Evolutionary conservation across 169 alveolate genomes (phyloP), one percentile per base, ranked within the genome.

Genomic region (Cyclospora cayetanensis): DNA sequence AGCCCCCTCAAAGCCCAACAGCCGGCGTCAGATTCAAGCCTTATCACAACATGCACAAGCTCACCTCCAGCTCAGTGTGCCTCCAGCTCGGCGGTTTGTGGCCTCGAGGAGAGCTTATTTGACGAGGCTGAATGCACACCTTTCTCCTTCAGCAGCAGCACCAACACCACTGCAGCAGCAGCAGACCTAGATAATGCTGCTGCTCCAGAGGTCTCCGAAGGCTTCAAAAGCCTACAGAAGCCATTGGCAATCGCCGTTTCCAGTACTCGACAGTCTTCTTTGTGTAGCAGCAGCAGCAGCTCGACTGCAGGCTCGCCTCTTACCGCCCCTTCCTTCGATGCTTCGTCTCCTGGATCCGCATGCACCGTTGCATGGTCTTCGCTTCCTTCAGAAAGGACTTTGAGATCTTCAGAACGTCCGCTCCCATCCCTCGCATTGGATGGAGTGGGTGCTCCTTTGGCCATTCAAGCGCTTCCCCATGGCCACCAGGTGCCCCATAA

Each of bases 101-200:
- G 35, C 31, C 35, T 60, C n/a, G 72, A 60, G 35, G 72, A 60
- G 18, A 5, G 35, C 27, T 31, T 60, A n/a, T 60, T n/a, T 31
- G 72, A 60, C 7, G 72, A n/a, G 60, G 60, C 60, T 20, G 72
- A 60, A n/a, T 20, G 72, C 72, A 60, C 35, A n/a, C 15, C 35
- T 0, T 60, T 60, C n/a, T n/a, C 72, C 0, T n/a, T 60, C 7
- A n/a, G 72, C 72, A 60, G 4, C 72, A 60, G 31, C 72, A 60
- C 35, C 72, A 60, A n/a, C 72, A 46, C 25, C 60, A 22, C n/a
- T n/a, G 72, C 72, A 60, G 72, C 72, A n/a, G 72, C 35, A 60
- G 72, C n/a, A n/a, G 31, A 20, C 72, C 35, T 20, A 12, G 72
- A 31, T 15, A 7, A n/a, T n/a, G n/a, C 72, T 60, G 72, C 72